phyloP scores from a whole-genome alignment of 2,329 filamentous ascomycete genomes.

The Fusarium sp. region DNA sequence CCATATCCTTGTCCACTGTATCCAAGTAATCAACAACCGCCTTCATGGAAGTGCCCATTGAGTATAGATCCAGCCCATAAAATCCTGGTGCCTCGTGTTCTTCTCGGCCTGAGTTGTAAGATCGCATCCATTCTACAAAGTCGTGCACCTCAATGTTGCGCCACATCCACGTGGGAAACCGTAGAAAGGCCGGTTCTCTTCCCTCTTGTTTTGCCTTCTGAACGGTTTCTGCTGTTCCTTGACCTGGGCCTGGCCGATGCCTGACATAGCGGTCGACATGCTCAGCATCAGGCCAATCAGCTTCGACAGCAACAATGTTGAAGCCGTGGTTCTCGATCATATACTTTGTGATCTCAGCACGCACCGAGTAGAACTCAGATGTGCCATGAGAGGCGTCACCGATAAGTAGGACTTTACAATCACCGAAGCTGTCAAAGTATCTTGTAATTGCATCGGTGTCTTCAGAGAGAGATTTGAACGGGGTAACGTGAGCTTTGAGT shows the following conservation, averaged over 20 bases:
- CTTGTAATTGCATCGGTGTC: slow-evolving; percentile 15
- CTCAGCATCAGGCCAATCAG: slow-evolving; percentile 37
- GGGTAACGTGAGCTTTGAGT: slow-evolving; percentile 12
- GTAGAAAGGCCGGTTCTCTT: slow-evolving; percentile 27
- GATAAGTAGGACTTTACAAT: slow-evolving; percentile 31
- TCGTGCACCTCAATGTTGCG: slow-evolving; percentile 36
- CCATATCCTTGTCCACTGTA: slow-evolving; percentile 36
- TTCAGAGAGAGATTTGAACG: slow-evolving; percentile 24
- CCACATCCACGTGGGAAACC: slow-evolving; percentile 39
- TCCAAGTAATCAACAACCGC: slow-evolving; percentile 32
- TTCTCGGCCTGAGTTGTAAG: slow-evolving; percentile 22
- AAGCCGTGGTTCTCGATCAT: slow-evolving; percentile 37
- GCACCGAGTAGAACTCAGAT: slow-evolving; percentile 32
- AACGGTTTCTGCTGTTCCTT: slow-evolving; percentile 20
- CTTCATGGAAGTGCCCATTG: slow-evolving; percentile 34
- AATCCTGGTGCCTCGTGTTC: slow-evolving; percentile 22
- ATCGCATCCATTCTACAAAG: slow-evolving; percentile 35
- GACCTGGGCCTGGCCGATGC: slow-evolving; percentile 13
- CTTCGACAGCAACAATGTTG: slow-evolving; percentile 34
- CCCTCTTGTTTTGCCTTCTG: slow-evolving; percentile 23
- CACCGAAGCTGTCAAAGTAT: slow-evolving; percentile 31
- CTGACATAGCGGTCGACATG: slow-evolving; percentile 35
- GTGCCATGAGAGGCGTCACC: slow-evolving; percentile 32
- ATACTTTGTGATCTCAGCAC: slow-evolving; percentile 36
- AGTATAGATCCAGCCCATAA: slow-evolving; percentile 35